Evolutionary conservation across 257 asterid genomes (phyloP), one percentile per base, ranked within the genome.

Genomic region (Gentiana macrophylla): DNA sequence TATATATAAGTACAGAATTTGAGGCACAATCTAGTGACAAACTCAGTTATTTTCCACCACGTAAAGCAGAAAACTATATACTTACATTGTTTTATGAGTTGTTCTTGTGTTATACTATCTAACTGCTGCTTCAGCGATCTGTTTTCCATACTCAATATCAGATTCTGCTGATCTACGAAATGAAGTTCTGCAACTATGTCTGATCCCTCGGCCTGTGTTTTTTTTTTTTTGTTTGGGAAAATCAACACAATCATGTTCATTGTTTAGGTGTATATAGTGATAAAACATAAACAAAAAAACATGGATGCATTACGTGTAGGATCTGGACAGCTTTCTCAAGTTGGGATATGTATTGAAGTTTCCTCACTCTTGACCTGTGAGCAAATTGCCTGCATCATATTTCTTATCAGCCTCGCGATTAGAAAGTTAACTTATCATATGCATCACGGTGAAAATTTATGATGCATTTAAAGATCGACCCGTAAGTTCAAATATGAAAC

Each of bases 281-380:
- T 24, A 44, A 37, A 12, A 3, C 12, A 3, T 33, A 4, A 4
- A 15, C 32, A 53, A 57, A 12, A 49, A 53, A 10, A 3, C 8
- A 55, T 32, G 61, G 24, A 13, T 10, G 41, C 53, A 61, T 57
- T 73, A 80, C 98, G 86, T 80, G 92, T 43, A 91, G 59, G 48
- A 70, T 52, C 32, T 87, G 80, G 45, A 80, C 76, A 13, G 94
- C 74, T 71, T 85, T 84, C 71, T 91, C 98, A 54, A 91, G 95
- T 67, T 84, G 87, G 74, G 87, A 67, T 67, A 87, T 82, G 67
- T 91, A 85, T 61, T 84, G 94, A 72, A 90, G 94, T 60, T 90
- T 90, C 76, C 94, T 81, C 49, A 80, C 89, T 62, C 97, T 63
- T 32, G 97, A 86, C 35, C 93, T 76, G 12, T 89, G 95, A 53